Evolutionary conservation across 345 rosid genomes (phyloP).

Genomic region (Anastatica hierochuntica): DNA sequence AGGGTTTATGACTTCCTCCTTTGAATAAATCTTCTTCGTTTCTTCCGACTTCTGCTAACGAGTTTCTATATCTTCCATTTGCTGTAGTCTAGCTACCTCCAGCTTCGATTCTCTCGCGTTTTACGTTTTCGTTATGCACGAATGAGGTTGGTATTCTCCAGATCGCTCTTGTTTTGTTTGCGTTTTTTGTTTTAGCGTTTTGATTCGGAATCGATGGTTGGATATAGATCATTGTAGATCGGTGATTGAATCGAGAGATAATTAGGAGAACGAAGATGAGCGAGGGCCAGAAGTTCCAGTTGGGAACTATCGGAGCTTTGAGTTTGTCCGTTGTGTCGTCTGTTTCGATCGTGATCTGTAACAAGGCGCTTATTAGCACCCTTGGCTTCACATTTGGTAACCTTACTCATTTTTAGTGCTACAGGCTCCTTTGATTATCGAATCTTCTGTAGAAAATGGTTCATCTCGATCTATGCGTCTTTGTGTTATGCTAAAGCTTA

Average conservation of each 20-base stretch:
- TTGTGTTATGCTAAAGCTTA: background rate
- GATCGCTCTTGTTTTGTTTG: constrained; percentile 12
- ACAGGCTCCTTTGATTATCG: background rate
- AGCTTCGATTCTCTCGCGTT: constrained; percentile 16
- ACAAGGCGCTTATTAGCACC: constrained; percentile 96
- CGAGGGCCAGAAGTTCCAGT: constrained; percentile 82
- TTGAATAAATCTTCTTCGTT: constrained; percentile 6
- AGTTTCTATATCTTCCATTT: constrained; percentile 8
- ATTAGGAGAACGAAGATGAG: constrained; percentile 44
- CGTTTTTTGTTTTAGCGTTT: background rate
- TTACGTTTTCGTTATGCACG: too few species aligned
- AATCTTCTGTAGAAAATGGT: background rate
- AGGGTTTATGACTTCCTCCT: constrained; percentile 33
- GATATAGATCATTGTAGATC: constrained; percentile 37
- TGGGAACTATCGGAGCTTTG: constrained; percentile 92
- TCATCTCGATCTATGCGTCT: background rate
- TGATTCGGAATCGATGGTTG: constrained; percentile 1
- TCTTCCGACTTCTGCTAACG: background rate
- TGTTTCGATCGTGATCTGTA: constrained; percentile 96
- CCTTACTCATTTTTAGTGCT: too few species aligned
- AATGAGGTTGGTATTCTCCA: constrained; percentile 24
- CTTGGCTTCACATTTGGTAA: constrained; percentile 95
- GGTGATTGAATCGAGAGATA: constrained; percentile 32
- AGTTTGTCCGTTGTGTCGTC: constrained; percentile 97
- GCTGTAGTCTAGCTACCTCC: constrained; percentile 20